phyloP scores from a whole-genome alignment of 1,139 yeast species.

The Saccharomycopsis hybrid region DNA sequence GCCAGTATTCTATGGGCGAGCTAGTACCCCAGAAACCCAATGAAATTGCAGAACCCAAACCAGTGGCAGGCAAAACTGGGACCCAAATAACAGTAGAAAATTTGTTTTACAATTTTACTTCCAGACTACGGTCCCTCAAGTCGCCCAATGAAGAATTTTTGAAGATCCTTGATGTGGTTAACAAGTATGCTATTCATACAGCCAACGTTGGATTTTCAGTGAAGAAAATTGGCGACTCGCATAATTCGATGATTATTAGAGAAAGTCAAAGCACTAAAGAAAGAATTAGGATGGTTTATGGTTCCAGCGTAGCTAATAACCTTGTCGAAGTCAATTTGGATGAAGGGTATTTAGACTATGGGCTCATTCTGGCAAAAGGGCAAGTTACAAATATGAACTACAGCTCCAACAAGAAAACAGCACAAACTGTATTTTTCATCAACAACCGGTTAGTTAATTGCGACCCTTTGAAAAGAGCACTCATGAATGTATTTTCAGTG shows the following conservation, averaged over 20 bases:
- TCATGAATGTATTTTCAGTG: slow-evolving; percentile 54
- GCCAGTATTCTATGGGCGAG: slow-evolving; percentile 58
- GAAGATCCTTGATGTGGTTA: slow-evolving; percentile 74
- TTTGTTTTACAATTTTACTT: slow-evolving; percentile 81
- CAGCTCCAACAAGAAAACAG: slow-evolving; percentile 42
- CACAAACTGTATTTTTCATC: slow-evolving; percentile 72
- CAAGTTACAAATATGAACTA: slow-evolving; percentile 68
- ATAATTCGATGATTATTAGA: slow-evolving; percentile 50
- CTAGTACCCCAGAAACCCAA: slow-evolving; percentile 32
- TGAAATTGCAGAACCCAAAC: slow-evolving; percentile 46
- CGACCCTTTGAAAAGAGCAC: slow-evolving; percentile 69
- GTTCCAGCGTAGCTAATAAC: slow-evolving; percentile 62
- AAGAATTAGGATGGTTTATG: slow-evolving; percentile 68
- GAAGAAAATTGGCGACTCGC: slow-evolving; percentile 65
- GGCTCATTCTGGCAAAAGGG: slow-evolving; percentile 49
- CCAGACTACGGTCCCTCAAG: slow-evolving; percentile 61
- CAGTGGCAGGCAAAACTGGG: slow-evolving; percentile 84
- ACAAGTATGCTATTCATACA: slow-evolving; percentile 77
- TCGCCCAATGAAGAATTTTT: slow-evolving; percentile 70
- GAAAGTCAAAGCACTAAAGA: slow-evolving; percentile 46
- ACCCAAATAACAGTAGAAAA: slow-evolving; percentile 85
- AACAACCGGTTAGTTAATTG: slow-evolving; percentile 79
- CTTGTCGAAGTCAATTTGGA: slow-evolving; percentile 42
- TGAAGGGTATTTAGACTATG: slow-evolving; percentile 29
- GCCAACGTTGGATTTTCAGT: slow-evolving; percentile 67